Percentiles rank a stretch among this genome's conserved stretches.
Evolutionary conservation across 352 stramenopile species (phyloP).

Genomic region (Phytopythium ostracodes): DNA sequence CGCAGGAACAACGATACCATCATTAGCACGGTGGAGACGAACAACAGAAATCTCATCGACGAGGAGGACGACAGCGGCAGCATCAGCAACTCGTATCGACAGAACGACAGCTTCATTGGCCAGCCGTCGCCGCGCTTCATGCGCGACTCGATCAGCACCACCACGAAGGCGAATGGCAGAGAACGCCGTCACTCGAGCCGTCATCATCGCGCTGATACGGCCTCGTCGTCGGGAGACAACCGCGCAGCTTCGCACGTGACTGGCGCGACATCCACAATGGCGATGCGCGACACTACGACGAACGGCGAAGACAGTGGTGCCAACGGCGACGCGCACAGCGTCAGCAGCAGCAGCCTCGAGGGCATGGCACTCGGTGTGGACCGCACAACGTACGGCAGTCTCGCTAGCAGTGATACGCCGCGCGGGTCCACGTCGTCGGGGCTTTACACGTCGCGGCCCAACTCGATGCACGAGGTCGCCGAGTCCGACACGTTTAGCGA

Average conservation of each 20-base stretch:
- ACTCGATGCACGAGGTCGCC: conserved; percentile 50
- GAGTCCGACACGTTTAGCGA: conserved; percentile 74
- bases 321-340: neutral
- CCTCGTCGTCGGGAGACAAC: neutral
- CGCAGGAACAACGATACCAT: conserved; percentile 1
- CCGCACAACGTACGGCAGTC: conserved; percentile 24
- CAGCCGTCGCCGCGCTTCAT: conserved; percentile 13
- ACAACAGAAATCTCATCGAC: neutral
- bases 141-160: conserved; percentile 22
- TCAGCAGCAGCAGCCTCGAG: conserved; percentile 6
- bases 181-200: neutral
- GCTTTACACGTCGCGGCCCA: conserved; percentile 21
- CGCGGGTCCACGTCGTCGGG: conserved; percentile 8
- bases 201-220: neutral
- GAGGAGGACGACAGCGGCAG: conserved; percentile 15
- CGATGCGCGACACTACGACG: neutral
- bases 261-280: conserved; percentile 12
- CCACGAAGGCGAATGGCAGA: neutral
- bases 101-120: conserved; percentile 16
- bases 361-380: conserved; percentile 8
- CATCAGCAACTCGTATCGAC: conserved; percentile 15
- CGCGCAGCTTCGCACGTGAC: conserved; percentile 6
- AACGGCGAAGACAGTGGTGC: neutral
- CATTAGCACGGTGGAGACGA: neutral
- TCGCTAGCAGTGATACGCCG: conserved; percentile 21